Conservation (phyloP, 306 rosid genomes). For the Trifolium repens region DNA sequence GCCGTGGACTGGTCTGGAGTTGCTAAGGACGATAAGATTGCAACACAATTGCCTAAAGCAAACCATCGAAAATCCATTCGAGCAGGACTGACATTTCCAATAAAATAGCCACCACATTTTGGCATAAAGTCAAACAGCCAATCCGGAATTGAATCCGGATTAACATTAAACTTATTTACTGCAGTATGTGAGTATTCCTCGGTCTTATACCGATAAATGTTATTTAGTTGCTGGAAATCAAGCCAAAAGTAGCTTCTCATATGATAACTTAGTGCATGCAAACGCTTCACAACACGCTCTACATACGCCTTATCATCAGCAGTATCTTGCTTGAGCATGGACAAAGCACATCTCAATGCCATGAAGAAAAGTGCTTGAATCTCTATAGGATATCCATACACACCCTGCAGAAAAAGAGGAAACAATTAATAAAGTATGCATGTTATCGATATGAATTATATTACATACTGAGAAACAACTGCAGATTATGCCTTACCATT, state of each 20-base stretch:
- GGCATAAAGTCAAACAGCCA: slow-evolving; percentile 96
- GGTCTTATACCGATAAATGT: slow-evolving; percentile 85
- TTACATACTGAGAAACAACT: not conserved
- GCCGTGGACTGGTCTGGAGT: slow-evolving; percentile 92
- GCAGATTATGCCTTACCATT: slow-evolving; percentile 62
- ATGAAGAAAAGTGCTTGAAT: slow-evolving; percentile 94
- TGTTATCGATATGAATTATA: too few species aligned
- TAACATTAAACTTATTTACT: slow-evolving; percentile 89
- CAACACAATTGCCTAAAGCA: slow-evolving; percentile 84
- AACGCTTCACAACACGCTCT: slow-evolving; percentile 82
- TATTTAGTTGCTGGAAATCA: slow-evolving; percentile 85
- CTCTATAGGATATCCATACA: slow-evolving; percentile 92
- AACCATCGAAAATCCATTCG: slow-evolving; percentile 97
- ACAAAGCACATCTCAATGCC: slow-evolving; percentile 78
- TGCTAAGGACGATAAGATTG: slow-evolving; percentile 79
- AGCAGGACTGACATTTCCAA: slow-evolving; percentile 93
- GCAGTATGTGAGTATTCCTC: slow-evolving; percentile 96
- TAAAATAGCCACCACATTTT: slow-evolving; percentile 84
- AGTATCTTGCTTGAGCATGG: slow-evolving; percentile 73
- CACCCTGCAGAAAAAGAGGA: slow-evolving; percentile 57
- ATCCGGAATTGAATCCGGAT: slow-evolving; percentile 90
- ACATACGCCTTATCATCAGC: slow-evolving; percentile 80
- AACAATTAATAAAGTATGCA: slow-evolving; percentile 4
- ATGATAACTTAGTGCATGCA: slow-evolving; percentile 83
- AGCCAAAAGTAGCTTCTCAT: slow-evolving; percentile 93